Evolutionary conservation across 169 alveolate genomes (phyloP).

Genomic region (Plasmodium coatneyi): DNA sequence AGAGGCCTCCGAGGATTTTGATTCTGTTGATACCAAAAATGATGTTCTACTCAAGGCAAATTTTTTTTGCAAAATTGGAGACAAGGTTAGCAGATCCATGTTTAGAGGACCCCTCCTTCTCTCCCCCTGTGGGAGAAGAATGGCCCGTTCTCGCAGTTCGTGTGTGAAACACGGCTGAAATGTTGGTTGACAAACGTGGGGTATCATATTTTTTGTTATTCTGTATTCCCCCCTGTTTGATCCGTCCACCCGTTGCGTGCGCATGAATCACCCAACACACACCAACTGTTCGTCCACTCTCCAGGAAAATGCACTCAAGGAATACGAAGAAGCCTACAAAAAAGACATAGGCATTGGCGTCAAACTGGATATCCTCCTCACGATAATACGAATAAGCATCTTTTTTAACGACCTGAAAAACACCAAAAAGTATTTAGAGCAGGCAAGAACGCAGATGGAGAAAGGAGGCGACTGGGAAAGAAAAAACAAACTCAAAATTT

Average conservation of each 20-base stretch:
- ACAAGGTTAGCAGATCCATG: constrained; percentile 62
- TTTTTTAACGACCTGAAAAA: constrained; percentile 79
- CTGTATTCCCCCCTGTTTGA: background rate
- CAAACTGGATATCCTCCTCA: constrained; percentile 83
- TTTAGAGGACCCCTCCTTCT: background rate
- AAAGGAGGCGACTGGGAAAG: constrained; percentile 99
- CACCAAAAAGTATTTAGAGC: constrained; percentile 77
- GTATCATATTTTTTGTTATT: background rate
- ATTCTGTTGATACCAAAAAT: constrained; percentile 93
- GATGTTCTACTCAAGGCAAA: constrained; percentile 91
- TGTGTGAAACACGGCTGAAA: background rate
- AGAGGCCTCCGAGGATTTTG: constrained; percentile 92
- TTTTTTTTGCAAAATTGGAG: constrained; percentile 88
- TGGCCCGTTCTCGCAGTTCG: background rate
- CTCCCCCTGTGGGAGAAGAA: background rate
- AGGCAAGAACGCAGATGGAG: constrained; percentile 89
- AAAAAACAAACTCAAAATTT: constrained; percentile 95
- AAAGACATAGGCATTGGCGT: constrained; percentile 89
- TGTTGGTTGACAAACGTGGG: background rate
- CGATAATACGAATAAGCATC: constrained; percentile 82
- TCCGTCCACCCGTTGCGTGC: background rate
- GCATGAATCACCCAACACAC: background rate
- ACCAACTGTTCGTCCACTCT: background rate
- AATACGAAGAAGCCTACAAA: constrained; percentile 83
- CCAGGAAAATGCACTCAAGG: constrained; percentile 84